Percentiles rank a stretch among this genome's conserved stretches.
Conservation (phyloP, 441 rosid species). For the Pelargonium fulgidum region DNA sequence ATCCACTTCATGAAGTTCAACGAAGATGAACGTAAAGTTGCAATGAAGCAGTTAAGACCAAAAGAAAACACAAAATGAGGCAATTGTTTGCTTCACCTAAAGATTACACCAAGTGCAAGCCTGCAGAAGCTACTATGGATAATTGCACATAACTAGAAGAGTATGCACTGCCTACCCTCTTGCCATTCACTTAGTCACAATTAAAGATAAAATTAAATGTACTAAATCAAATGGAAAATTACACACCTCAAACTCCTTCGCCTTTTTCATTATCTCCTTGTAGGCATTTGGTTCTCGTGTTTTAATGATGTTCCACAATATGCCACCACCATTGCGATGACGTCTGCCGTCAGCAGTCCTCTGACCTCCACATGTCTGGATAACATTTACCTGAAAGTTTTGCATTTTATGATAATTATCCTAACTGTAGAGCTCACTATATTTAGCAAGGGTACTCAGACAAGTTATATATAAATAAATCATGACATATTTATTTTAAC, state of each 20-base stretch:
- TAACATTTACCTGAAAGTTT: conserved; percentile 61
- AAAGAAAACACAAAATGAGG: too few species aligned
- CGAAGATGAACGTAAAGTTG: too few species aligned
- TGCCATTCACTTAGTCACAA: not conserved
- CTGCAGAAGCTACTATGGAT: not conserved
- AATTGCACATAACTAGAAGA: too few species aligned
- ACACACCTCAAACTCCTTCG: conserved; percentile 84
- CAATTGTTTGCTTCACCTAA: too few species aligned
- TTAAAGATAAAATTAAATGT: not conserved
- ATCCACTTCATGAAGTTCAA: not conserved
- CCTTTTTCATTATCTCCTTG: conserved; percentile 72
- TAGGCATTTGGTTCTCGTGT: conserved; percentile 61
- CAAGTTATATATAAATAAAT: not conserved
- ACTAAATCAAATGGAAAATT: not conserved
- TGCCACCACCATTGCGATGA: conserved; percentile 70
- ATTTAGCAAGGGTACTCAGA: not conserved
- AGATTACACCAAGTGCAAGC: not conserved
- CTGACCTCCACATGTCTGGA: conserved; percentile 91
- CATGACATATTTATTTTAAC: not conserved
- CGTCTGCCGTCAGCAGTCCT: conserved; percentile 83
- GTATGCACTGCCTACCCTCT: not conserved
- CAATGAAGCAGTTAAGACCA: too few species aligned
- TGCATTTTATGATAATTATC: conserved; percentile 25
- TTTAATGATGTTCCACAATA: conserved; percentile 81
- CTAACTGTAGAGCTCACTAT: not conserved